phyloP scores from a whole-genome alignment of 1,284 basidiomycete species.

The Pyrrhoderma noxium region DNA sequence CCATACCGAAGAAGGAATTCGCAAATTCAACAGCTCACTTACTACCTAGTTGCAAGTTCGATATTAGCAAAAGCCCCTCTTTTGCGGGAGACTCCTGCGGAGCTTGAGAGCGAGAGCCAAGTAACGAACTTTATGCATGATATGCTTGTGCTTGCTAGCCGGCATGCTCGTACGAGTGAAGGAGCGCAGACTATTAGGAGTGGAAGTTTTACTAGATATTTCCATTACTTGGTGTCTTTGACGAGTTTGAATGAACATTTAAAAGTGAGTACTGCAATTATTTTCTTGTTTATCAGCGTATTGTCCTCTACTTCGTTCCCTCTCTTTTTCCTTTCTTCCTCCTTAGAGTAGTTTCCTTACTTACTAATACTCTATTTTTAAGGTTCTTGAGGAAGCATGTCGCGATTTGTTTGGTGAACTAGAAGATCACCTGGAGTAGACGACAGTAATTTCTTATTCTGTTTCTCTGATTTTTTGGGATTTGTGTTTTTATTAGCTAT shows the following conservation, averaged over 20 bases:
- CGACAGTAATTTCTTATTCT: too few species aligned
- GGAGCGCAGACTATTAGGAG: conserved; percentile 22
- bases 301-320: too few species aligned
- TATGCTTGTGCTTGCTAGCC: conserved; percentile 24
- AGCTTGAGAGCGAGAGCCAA: conserved; percentile 15
- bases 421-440: conserved; percentile 22
- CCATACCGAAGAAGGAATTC: conserved; percentile 25
- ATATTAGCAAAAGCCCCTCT: conserved; percentile 27
- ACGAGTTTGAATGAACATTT: conserved; percentile 18
- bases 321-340: neutral
- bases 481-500: too few species aligned
- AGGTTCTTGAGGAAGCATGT: conserved; percentile 23
- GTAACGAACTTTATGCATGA: conserved; percentile 25
- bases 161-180: conserved; percentile 24
- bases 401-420: conserved; percentile 23
- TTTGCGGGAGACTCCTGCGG: conserved; percentile 24
- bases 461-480: too few species aligned
- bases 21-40: conserved; percentile 21
- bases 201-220: conserved; percentile 24
- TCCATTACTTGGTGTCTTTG: conserved; percentile 20
- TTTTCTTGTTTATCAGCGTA: too few species aligned
- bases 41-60: conserved; percentile 24
- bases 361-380: conserved; percentile 19
- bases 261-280: conserved; percentile 7
- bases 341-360: neutral